phyloP scores from a whole-genome alignment of 2,329 filamentous ascomycete species.

The Fusarium marasasianum region DNA sequence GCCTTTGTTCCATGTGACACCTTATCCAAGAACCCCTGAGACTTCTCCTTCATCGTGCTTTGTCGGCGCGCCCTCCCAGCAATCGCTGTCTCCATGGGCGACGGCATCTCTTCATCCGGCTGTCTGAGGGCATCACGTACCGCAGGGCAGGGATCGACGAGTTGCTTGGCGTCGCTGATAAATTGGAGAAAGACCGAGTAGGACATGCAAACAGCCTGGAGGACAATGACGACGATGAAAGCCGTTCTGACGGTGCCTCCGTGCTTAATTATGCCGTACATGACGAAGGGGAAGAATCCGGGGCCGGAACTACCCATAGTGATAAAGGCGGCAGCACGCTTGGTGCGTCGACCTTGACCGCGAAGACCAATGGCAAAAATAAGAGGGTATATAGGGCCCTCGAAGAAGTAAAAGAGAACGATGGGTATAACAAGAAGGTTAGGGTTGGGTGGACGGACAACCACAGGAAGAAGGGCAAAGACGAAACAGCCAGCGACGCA shows the following conservation, averaged over 20 bases:
- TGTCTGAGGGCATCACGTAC: slow-evolving; percentile 29
- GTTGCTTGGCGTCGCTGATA: slow-evolving; percentile 56
- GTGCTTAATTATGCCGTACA: slow-evolving; percentile 71
- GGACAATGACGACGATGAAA: slow-evolving; percentile 69
- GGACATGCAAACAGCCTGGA: slow-evolving; percentile 57
- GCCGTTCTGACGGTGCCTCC: slow-evolving; percentile 70
- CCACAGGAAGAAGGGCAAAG: slow-evolving; percentile 58
- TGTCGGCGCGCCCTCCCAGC: slow-evolving; percentile 21
- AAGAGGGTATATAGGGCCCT: slow-evolving; percentile 84
- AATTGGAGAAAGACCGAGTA: slow-evolving; percentile 62
- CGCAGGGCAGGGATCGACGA: slow-evolving; percentile 51
- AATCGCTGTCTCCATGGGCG: slow-evolving; percentile 27
- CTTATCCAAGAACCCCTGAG: slow-evolving; percentile 36
- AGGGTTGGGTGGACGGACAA: slow-evolving; percentile 55
- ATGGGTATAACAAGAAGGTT: slow-evolving; percentile 68
- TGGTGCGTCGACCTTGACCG: slow-evolving; percentile 82
- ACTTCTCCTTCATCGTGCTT: slow-evolving; percentile 29
- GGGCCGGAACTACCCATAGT: slow-evolving; percentile 80
- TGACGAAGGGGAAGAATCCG: slow-evolving; percentile 77
- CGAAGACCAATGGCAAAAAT: slow-evolving; percentile 83
- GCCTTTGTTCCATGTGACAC: slow-evolving; percentile 38
- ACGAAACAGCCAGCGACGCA: slow-evolving; percentile 70
- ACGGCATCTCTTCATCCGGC: slow-evolving; percentile 37
- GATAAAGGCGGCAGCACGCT: slow-evolving; percentile 79
- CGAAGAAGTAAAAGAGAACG: slow-evolving; percentile 79